These are phyloP conservation scores for Solanum hybrid DNA, from an alignment of 305 asterid genomes.

Conservation along the genomic window DNA sequence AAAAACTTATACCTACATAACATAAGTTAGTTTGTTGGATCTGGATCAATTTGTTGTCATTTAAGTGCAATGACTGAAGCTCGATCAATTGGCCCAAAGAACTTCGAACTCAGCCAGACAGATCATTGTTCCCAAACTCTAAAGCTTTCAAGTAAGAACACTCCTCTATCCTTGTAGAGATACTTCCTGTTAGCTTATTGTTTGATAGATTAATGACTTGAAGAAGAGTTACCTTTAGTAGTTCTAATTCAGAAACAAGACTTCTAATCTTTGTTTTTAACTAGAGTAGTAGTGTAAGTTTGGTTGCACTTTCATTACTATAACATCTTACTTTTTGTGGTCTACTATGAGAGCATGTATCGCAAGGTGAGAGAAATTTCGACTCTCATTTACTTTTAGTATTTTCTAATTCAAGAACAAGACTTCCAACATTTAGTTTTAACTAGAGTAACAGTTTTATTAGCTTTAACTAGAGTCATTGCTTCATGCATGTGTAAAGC, in stretches of 20 bases:
- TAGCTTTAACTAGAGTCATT: background rate
- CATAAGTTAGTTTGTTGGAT: background rate
- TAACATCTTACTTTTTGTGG: background rate
- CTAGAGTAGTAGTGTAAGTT: background rate
- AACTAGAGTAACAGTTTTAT: background rate
- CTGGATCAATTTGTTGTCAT: constrained; percentile 20
- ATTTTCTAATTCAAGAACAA: background rate
- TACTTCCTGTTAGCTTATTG: constrained; percentile 32
- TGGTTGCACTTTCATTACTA: background rate
- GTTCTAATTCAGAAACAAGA: background rate
- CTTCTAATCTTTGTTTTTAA: background rate
- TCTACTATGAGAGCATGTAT: background rate
- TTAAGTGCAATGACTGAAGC: constrained; percentile 38
- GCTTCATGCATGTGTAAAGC: background rate
- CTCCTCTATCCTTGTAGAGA: constrained; percentile 17
- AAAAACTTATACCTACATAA: background rate
- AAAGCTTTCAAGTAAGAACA: constrained; percentile 26
- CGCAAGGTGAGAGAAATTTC: background rate
- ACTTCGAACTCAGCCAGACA: constrained; percentile 37
- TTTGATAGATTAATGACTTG: constrained; percentile 33
- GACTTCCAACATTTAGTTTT: background rate
- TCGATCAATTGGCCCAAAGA: no score
- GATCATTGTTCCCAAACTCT: constrained; percentile 28
- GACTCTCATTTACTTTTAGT: background rate
- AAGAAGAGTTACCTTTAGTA: background rate